phyloP scores from a whole-genome alignment of 805 yeast genomes.

The Metschnikowia lachancei region DNA sequence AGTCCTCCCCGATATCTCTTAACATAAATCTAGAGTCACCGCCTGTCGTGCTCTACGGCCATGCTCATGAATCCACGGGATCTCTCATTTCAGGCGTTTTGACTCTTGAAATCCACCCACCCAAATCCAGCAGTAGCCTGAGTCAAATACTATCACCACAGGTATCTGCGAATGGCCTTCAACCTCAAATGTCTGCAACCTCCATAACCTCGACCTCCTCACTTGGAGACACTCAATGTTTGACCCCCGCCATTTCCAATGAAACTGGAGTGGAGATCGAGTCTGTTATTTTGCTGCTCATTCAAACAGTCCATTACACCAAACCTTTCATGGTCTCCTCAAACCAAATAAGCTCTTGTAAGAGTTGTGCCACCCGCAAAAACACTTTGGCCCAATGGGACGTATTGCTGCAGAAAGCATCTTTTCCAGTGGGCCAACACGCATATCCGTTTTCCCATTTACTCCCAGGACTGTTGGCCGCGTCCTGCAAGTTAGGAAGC shows the following conservation, averaged over 20 bases:
- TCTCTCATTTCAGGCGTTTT: constrained; percentile 80
- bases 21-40: constrained; percentile 80
- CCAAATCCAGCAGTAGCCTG: background rate
- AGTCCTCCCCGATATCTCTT: constrained; percentile 34
- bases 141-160: background rate
- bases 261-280: constrained; percentile 29
- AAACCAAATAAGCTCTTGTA: constrained; percentile 48
- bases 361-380: constrained; percentile 51
- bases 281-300: constrained; percentile 59
- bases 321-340: constrained; percentile 65
- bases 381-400: constrained; percentile 86
- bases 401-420: constrained; percentile 56
- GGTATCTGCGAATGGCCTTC: background rate
- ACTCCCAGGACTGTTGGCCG: constrained; percentile 84
- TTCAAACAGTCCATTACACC: constrained; percentile 67
- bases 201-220: background rate
- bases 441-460: constrained; percentile 91
- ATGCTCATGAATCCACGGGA: constrained; percentile 76
- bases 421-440: constrained; percentile 67
- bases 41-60: constrained; percentile 83
- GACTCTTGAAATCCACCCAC: constrained; percentile 37
- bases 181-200: constrained; percentile 7
- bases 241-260: background rate
- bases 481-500: constrained; percentile 65
- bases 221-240: background rate